These are phyloP conservation scores for Suillus ampliporus DNA, from an alignment of 768 basidiomycete species.

Conservation along the genomic window DNA sequence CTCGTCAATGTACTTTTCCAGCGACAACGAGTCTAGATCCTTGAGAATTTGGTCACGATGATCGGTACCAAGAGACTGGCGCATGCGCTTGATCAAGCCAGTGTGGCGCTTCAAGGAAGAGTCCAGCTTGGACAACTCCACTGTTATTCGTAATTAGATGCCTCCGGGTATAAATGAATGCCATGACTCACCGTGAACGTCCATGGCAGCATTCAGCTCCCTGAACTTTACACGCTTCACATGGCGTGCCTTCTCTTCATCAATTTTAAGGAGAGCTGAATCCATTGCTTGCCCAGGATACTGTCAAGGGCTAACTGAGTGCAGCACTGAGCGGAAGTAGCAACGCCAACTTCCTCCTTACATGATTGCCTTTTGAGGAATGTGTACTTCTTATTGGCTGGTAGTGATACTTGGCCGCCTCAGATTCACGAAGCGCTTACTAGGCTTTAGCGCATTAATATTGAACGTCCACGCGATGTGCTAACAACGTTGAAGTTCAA, in stretches of 20 bases:
- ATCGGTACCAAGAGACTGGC: constrained; percentile 82
- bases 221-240: constrained; percentile 64
- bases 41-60: constrained; percentile 88
- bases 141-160: constrained; percentile 15
- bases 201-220: constrained; percentile 56
- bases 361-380: constrained; percentile 9
- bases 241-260: constrained; percentile 59
- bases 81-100: constrained; percentile 91
- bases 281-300: constrained; percentile 27
- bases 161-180: background rate
- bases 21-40: constrained; percentile 86
- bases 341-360: constrained; percentile 3
- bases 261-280: constrained; percentile 39
- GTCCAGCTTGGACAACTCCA: constrained; percentile 82
- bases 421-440: too few relatives aligned
- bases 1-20: constrained; percentile 97
- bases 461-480: too few relatives aligned
- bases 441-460: too few relatives aligned
- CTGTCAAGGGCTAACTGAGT: background rate
- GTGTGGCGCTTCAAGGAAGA: constrained; percentile 97
- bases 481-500: too few relatives aligned
- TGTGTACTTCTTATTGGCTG: background rate
- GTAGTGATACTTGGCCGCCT: background rate
- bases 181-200: constrained; percentile 50
- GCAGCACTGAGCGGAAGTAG: background rate